A percentile compares a stretch with the other conserved stretches of the same genome.
Conservation (phyloP, 2,329 filamentous ascomycete genomes). For the Cytospora piceicola region DNA sequence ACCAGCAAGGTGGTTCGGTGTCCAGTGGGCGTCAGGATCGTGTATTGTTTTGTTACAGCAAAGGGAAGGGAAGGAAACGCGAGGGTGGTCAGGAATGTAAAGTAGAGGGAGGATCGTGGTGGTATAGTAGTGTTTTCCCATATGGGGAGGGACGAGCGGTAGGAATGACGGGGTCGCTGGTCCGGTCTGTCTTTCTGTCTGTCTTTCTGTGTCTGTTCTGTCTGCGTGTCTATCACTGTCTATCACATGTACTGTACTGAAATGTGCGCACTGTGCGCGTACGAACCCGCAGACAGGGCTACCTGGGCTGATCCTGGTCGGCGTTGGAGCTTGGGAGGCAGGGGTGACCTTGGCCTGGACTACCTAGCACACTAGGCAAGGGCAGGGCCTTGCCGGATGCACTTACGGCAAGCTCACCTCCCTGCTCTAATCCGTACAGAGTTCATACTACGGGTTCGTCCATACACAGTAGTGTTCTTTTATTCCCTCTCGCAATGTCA, state of each 20-base stretch:
- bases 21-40: neutral
- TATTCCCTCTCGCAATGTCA: neutral
- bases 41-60: neutral
- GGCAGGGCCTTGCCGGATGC: neutral
- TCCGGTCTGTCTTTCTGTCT: neutral
- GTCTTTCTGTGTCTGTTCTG: neutral
- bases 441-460: neutral
- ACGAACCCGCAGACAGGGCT: neutral
- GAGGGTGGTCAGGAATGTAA: neutral
- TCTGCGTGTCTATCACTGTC: neutral
- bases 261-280: neutral
- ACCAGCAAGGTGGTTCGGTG: neutral
- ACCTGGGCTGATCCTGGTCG: neutral
- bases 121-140: conserved; percentile 3
- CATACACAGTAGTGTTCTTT: neutral
- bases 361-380: neutral
- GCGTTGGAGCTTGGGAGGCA: neutral
- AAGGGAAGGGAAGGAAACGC: neutral
- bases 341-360: neutral
- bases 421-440: neutral
- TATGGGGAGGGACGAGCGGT: conserved; percentile 1
- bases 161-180: conserved; percentile 1
- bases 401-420: neutral
- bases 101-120: conserved; percentile 5
- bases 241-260: neutral